Conservation (phyloP, 164 flowering plant species). For the Chloranthus sessilifolius region DNA sequence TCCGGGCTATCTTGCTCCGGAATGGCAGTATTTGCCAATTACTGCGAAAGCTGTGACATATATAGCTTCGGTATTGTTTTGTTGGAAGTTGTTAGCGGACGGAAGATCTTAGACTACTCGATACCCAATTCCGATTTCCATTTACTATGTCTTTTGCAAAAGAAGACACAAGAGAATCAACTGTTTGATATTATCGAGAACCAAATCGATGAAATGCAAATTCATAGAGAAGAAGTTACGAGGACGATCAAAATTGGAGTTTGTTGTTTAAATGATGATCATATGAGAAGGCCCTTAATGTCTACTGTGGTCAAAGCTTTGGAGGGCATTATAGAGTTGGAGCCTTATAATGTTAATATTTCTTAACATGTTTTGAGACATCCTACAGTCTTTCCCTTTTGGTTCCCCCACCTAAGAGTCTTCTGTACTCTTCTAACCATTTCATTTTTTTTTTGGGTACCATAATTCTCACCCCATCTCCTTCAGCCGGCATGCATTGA, state of each 20-base stretch:
- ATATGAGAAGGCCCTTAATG: slow-evolving; percentile 16
- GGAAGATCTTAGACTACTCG: slow-evolving; percentile 17
- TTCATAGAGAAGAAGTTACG: slow-evolving; percentile 4
- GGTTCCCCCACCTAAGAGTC: too few relatives aligned
- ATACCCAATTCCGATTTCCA: slow-evolving; percentile 2
- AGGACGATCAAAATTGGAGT: slow-evolving; percentile 14
- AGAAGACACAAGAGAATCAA: slow-evolving; percentile 7
- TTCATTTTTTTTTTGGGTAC: too few relatives aligned
- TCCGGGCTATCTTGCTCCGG: slow-evolving; percentile 14
- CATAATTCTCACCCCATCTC: too few relatives aligned
- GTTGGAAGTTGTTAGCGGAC: slow-evolving; percentile 21
- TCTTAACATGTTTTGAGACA: too few relatives aligned
- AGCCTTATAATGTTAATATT: too few relatives aligned
- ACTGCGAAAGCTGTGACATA: slow-evolving; percentile 25
- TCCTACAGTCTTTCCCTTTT: too few relatives aligned
- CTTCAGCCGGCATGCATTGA: too few relatives aligned
- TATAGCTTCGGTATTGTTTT: slow-evolving; percentile 27
- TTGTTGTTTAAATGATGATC: slow-evolving; percentile 18
- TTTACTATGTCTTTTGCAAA: slow-evolving; percentile 10
- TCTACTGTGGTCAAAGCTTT: slow-evolving; percentile 20
- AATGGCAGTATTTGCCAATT: slow-evolving; percentile 11
- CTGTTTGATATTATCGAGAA: slow-evolving; percentile 14
- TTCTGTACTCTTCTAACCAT: too few relatives aligned
- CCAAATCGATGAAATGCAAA: background rate
- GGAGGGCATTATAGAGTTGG: slow-evolving; percentile 16